Conservation (phyloP, 495 filamentous ascomycete genomes). For the Hypoxylon fuscum region DNA sequence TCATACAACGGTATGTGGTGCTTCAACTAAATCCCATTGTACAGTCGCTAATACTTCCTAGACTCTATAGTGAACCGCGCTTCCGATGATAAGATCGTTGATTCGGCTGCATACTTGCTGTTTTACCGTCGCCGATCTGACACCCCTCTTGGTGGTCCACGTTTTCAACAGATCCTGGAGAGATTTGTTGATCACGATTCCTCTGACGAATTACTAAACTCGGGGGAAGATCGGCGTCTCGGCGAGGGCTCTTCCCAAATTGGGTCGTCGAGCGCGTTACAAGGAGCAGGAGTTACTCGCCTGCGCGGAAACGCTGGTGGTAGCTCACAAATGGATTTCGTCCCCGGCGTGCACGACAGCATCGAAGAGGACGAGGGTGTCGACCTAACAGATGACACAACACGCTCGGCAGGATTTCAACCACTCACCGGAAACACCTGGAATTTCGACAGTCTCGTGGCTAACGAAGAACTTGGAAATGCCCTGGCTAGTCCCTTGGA, state of each 20-base stretch:
- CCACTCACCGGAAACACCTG: constrained; percentile 41
- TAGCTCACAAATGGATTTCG: constrained; percentile 33
- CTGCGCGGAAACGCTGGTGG: constrained; percentile 70
- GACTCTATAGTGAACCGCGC: constrained; percentile 71
- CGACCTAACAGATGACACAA: constrained; percentile 38
- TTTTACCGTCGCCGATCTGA: constrained; percentile 92
- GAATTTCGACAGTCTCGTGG: constrained; percentile 47
- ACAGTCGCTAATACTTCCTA: constrained; percentile 51
- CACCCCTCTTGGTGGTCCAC: constrained; percentile 76
- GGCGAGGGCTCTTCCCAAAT: constrained; percentile 80
- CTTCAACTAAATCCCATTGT: neutral
- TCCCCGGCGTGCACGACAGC: constrained; percentile 20
- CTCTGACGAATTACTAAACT: constrained; percentile 52
- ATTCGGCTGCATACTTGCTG: constrained; percentile 85
- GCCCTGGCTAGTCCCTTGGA: constrained; percentile 46
- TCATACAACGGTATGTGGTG: constrained; percentile 87
- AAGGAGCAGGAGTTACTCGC: constrained; percentile 78
- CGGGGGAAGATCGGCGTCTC: constrained; percentile 88
- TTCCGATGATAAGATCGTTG: constrained; percentile 48
- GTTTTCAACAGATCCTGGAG: constrained; percentile 73
- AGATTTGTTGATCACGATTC: constrained; percentile 57
- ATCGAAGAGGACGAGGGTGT: constrained; percentile 53
- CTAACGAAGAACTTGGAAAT: constrained; percentile 25
- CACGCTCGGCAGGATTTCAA: constrained; percentile 19
- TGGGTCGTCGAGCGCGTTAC: constrained; percentile 86